Evolutionary conservation across 306 rosid species (phyloP).

Genomic region (Gastrolobium villosum): DNA sequence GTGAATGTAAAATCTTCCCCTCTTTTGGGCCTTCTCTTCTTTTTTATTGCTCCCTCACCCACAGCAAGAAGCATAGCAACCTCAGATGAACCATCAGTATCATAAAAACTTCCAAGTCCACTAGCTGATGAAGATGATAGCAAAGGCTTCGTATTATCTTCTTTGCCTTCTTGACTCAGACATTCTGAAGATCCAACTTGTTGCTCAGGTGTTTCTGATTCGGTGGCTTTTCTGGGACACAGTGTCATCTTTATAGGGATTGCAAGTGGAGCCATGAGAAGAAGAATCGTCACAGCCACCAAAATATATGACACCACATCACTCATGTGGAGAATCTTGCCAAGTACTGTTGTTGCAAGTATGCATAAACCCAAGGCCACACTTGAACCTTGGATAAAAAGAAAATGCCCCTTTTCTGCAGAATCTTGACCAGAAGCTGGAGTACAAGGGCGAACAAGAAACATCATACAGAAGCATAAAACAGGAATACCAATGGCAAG

Average conservation of each 20-base stretch:
- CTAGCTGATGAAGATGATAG: constrained; percentile 53
- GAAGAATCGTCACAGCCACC: constrained; percentile 64
- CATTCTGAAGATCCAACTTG: constrained; percentile 50
- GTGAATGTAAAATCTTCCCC: constrained; percentile 82
- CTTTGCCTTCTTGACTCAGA: constrained; percentile 48
- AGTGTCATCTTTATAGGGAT: constrained; percentile 84
- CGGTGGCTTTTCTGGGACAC: constrained; percentile 48
- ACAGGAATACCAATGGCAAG: constrained; percentile 73
- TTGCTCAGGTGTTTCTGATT: constrained; percentile 38
- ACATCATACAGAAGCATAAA: constrained; percentile 72
- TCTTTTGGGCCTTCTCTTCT: constrained; percentile 82
- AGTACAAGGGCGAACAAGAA: constrained; percentile 74
- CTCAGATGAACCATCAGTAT: constrained; percentile 64
- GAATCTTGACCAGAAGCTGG: constrained; percentile 73
- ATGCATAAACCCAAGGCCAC: constrained; percentile 69
- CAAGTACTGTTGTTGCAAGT: constrained; percentile 63
- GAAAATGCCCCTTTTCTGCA: constrained; percentile 63
- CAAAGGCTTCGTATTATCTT: constrained; percentile 57
- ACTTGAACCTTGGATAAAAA: constrained; percentile 72
- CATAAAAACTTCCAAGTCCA: constrained; percentile 60
- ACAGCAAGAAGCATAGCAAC: constrained; percentile 84
- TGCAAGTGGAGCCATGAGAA: constrained; percentile 81
- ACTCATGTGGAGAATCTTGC: constrained; percentile 45
- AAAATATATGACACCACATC: constrained; percentile 49
- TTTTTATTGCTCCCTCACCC: constrained; percentile 89